phyloP scores from a whole-genome alignment of 495 filamentous ascomycete species.

The Penicillium crystallinum region DNA sequence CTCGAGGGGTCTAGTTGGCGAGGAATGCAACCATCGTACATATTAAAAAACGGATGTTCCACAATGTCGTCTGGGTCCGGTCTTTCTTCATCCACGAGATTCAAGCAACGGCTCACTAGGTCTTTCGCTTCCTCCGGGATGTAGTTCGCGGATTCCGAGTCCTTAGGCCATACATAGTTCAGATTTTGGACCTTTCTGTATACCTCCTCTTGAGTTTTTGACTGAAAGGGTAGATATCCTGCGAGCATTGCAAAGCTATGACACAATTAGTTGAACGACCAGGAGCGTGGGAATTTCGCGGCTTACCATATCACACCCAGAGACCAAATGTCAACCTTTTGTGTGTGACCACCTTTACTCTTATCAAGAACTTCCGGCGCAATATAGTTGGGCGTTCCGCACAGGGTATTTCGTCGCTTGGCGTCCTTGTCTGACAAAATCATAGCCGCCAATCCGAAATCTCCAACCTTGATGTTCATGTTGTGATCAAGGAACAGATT shows the following conservation, averaged over 20 bases:
- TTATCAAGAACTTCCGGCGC: constrained; percentile 85
- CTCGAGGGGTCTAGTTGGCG: constrained; percentile 39
- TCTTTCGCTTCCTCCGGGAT: constrained; percentile 65
- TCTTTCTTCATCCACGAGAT: constrained; percentile 64
- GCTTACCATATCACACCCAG: constrained; percentile 86
- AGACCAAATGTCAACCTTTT: constrained; percentile 95
- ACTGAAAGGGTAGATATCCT: constrained; percentile 85
- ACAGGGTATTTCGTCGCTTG: constrained; percentile 81
- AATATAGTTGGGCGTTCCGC: constrained; percentile 97
- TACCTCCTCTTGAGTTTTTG: constrained; percentile 78
- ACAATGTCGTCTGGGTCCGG: constrained; percentile 78
- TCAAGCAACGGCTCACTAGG: constrained; percentile 68
- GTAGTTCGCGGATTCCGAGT: constrained; percentile 38
- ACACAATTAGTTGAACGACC: constrained; percentile 11
- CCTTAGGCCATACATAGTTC: constrained; percentile 73
- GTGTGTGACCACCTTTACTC: constrained; percentile 77
- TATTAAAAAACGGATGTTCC: constrained; percentile 74
- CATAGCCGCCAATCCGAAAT: constrained; percentile 95
- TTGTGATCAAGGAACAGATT: constrained; percentile 93
- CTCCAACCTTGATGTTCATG: constrained; percentile 97
- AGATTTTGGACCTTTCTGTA: constrained; percentile 68
- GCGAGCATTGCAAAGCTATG: constrained; percentile 81
- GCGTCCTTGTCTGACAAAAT: constrained; percentile 81
- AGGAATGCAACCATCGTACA: constrained; percentile 51
- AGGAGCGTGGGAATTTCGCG: background rate